A percentile compares a stretch with the other conserved stretches of the same genome.
These are phyloP conservation scores for Oidiodendron maius DNA, from an alignment of 495 filamentous ascomycete genomes.

Conservation along the genomic window DNA sequence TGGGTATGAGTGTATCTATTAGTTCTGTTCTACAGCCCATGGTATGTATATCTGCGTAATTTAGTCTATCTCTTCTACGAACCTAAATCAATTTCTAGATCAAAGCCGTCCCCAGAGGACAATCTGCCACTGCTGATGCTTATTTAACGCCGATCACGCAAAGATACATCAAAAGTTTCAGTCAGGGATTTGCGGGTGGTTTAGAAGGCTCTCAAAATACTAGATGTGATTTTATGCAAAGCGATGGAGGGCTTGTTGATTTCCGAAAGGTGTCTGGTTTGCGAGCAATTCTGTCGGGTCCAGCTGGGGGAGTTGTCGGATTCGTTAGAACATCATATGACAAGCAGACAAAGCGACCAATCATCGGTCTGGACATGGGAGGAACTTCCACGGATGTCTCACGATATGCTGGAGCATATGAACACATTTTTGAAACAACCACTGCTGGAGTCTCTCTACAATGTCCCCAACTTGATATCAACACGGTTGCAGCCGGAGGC, in stretches of 20 bases:
- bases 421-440: conserved; percentile 28
- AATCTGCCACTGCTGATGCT: conserved; percentile 27
- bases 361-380: conserved; percentile 14
- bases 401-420: conserved; percentile 26
- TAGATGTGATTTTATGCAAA: conserved; percentile 34
- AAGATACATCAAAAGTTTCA: conserved; percentile 26
- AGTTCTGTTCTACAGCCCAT: conserved; percentile 23
- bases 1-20: conserved; percentile 17
- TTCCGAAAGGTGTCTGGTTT: conserved; percentile 55
- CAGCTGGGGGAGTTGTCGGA: conserved; percentile 48
- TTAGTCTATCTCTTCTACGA: too few relatives aligned
- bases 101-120: conserved; percentile 25
- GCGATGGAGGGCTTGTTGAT: too few relatives aligned
- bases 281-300: conserved; percentile 53
- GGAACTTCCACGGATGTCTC: conserved; percentile 28
- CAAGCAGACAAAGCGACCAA: not conserved
- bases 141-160: conserved; percentile 27
- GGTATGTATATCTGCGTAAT: too few relatives aligned
- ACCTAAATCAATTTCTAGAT: too few relatives aligned
- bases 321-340: conserved; percentile 30
- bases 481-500: conserved; percentile 39
- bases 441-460: conserved; percentile 29
- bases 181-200: conserved; percentile 39
- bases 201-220: too few relatives aligned
- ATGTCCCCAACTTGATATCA: conserved; percentile 29